Evolutionary conservation across 2,329 filamentous ascomycete genomes (phyloP).

Genomic region (Trichophaea hybrida): DNA sequence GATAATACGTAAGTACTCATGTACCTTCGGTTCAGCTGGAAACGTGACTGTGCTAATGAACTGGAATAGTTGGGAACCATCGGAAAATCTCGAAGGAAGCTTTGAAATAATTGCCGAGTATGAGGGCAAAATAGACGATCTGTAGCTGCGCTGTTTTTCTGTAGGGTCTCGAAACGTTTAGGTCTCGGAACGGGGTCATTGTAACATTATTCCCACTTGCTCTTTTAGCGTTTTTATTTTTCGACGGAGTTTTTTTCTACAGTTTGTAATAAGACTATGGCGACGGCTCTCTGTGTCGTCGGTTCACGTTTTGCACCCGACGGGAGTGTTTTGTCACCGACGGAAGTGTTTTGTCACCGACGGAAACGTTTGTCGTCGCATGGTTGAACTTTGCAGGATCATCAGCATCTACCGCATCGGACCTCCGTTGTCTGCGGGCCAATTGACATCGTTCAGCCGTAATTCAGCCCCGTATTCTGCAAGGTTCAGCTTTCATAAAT

Average conservation of each 20-base stretch:
- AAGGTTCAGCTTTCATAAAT: too few relatives aligned
- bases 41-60: not conserved
- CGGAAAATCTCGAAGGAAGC: not conserved
- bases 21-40: not conserved
- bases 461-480: too few relatives aligned
- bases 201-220: not conserved
- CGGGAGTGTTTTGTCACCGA: too few relatives aligned
- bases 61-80: conserved; percentile 7
- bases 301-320: too few relatives aligned
- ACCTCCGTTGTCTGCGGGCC: too few relatives aligned
- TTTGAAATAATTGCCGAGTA: not conserved
- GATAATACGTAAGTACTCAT: conserved; percentile 1
- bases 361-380: too few relatives aligned
- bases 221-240: not conserved
- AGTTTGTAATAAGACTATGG: not conserved
- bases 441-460: too few relatives aligned
- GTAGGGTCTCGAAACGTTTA: too few relatives aligned
- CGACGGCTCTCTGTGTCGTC: too few relatives aligned
- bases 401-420: too few relatives aligned
- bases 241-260: not conserved
- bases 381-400: too few relatives aligned
- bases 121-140: not conserved
- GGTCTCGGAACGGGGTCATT: not conserved
- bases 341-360: too few relatives aligned
- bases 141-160: not conserved